Evolutionary conservation across 768 basidiomycete species (phyloP).

Genomic region (Lanmaoa pseudosensibilis): DNA sequence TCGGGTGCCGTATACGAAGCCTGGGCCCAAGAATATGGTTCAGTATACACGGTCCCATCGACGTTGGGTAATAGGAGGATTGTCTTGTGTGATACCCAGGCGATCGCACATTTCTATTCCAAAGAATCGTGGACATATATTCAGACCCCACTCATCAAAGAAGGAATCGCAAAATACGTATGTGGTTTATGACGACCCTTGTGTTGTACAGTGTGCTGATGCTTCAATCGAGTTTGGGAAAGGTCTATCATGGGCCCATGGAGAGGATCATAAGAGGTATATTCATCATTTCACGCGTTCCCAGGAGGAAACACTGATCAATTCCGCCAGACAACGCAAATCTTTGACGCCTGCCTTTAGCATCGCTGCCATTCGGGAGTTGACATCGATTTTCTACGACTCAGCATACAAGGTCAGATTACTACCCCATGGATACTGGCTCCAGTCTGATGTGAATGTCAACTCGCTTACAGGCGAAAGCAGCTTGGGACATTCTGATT

Average conservation of each 20-base stretch:
- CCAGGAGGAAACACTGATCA: too few relatives aligned
- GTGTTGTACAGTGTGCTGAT: too few relatives aligned
- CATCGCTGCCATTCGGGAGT: conserved; percentile 36
- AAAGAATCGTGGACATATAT: conserved; percentile 36
- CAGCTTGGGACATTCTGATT: conserved; percentile 28
- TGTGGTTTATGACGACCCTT: too few relatives aligned
- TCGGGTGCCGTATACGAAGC: conserved; percentile 12
- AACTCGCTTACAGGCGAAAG: neutral
- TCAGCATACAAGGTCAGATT: conserved; percentile 27
- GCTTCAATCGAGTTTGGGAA: too few relatives aligned
- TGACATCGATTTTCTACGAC: too few relatives aligned
- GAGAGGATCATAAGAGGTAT: too few relatives aligned
- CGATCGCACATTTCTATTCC: conserved; percentile 6
- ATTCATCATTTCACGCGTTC: too few relatives aligned
- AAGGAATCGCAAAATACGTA: conserved; percentile 41
- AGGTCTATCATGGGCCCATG: too few relatives aligned
- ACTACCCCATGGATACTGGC: neutral
- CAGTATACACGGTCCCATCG: conserved; percentile 8
- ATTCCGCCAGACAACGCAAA: too few relatives aligned
- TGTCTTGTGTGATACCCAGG: conserved; percentile 41
- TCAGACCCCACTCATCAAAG: conserved; percentile 35
- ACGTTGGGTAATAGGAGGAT: conserved; percentile 3
- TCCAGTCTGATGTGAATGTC: neutral
- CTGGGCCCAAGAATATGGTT: conserved; percentile 20
- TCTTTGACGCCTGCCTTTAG: too few relatives aligned